phyloP scores from a whole-genome alignment of 495 filamentous ascomycete species.

The Massariosphaeria phaeospora region DNA sequence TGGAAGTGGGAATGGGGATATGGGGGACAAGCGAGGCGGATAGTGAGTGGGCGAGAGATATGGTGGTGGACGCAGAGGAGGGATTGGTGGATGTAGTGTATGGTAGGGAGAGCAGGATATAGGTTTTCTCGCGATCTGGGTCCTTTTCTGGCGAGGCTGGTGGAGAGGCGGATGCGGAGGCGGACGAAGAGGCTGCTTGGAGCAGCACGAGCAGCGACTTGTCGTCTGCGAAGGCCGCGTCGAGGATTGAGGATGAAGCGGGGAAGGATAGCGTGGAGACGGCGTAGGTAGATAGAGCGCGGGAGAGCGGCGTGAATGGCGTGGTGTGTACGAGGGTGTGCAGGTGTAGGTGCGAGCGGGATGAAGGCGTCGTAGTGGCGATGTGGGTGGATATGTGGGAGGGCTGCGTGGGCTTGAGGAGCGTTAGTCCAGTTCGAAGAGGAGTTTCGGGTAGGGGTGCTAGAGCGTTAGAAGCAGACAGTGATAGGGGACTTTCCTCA shows the following conservation, averaged over 20 bases:
- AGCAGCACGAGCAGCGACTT: slow-evolving; percentile 23
- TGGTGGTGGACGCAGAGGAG: not conserved
- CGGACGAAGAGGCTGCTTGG: not conserved
- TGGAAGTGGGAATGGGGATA: not conserved
- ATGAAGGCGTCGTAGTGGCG: not conserved
- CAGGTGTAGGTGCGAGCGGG: slow-evolving; percentile 19
- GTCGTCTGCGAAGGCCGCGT: slow-evolving; percentile 36
- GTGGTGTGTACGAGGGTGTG: slow-evolving; percentile 26
- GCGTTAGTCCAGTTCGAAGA: not conserved
- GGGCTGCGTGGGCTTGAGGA: not conserved
- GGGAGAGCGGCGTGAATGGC: slow-evolving; percentile 1
- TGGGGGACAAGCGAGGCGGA: not conserved
- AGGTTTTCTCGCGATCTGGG: not conserved
- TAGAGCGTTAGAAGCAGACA: not conserved
- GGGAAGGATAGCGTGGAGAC: slow-evolving; percentile 12
- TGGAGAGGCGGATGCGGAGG: not conserved
- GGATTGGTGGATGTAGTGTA: slow-evolving; percentile 4
- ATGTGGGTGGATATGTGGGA: slow-evolving; percentile 16
- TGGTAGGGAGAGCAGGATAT: slow-evolving; percentile 4
- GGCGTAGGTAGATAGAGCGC: slow-evolving; percentile 3
- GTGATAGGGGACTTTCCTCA: slow-evolving; percentile 18
- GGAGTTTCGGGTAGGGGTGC: not conserved
- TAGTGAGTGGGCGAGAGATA: not conserved
- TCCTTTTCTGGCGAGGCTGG: not conserved
- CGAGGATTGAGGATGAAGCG: not conserved